Conservation (phyloP, 2,329 filamentous ascomycete genomes). For the Pseudogymnoascus sp. region DNA sequence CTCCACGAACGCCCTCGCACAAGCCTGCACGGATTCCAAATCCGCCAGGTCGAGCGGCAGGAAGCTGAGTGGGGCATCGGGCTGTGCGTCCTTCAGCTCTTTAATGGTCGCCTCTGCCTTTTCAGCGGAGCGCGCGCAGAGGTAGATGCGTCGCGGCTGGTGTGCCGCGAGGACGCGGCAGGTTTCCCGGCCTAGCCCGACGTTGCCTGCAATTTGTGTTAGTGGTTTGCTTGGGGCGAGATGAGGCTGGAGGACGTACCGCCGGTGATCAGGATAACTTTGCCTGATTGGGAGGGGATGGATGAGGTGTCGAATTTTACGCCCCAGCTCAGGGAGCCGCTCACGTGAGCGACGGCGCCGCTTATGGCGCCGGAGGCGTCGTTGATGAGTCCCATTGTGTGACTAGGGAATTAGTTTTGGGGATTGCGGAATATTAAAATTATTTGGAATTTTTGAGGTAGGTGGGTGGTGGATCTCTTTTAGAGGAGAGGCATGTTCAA, state of each 20-base stretch:
- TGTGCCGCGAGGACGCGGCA: slow-evolving; percentile 34
- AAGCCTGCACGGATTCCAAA: slow-evolving; percentile 31
- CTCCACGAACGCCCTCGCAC: slow-evolving; percentile 30
- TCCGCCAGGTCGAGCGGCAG: slow-evolving; percentile 21
- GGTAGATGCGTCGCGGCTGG: slow-evolving; percentile 30
- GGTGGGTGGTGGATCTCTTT: neutral
- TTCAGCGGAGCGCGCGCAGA: slow-evolving; percentile 31
- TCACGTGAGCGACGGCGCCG: neutral
- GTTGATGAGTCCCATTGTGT: slow-evolving; percentile 1
- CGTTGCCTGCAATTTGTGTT: slow-evolving; percentile 28
- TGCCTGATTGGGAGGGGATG: slow-evolving; percentile 31
- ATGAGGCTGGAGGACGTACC: slow-evolving; percentile 19
- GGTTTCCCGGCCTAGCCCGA: slow-evolving; percentile 38
- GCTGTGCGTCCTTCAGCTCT: slow-evolving; percentile 9
- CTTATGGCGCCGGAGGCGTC: neutral
- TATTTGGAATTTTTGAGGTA: neutral
- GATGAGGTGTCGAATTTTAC: slow-evolving; percentile 27
- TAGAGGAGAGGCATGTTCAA: neutral
- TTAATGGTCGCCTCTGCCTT: slow-evolving; percentile 25
- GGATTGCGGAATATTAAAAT: neutral
- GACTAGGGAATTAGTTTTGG: neutral
- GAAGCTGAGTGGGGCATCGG: slow-evolving; percentile 14
- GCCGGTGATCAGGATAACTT: slow-evolving; percentile 41
- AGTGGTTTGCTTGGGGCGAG: neutral
- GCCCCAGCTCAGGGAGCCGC: neutral